Evolutionary conservation across 257 asterid genomes (phyloP).

Genomic region (Solanum chmielewskii): DNA sequence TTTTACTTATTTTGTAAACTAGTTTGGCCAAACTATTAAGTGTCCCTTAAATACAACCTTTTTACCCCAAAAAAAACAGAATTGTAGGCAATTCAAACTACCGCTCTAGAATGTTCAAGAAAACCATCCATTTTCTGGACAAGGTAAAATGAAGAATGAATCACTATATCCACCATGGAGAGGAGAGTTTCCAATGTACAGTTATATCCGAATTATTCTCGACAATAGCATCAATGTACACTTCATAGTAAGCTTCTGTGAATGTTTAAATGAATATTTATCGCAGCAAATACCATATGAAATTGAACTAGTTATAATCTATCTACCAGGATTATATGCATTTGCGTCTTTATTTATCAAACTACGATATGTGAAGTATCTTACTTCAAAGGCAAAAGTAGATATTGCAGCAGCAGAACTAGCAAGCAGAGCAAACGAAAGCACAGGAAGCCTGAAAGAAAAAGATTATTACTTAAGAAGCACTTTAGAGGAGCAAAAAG

Average conservation of each 20-base stretch:
- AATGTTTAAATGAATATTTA: not conserved
- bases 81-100: not conserved
- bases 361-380: not conserved
- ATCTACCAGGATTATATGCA: not conserved
- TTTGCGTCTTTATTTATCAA: not conserved
- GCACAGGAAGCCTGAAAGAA: constrained; percentile 28
- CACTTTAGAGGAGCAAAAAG: not conserved
- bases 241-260: not conserved
- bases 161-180: not conserved
- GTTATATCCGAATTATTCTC: not conserved
- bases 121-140: not conserved
- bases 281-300: not conserved
- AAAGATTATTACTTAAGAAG: not conserved
- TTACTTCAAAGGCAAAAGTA: constrained; percentile 18
- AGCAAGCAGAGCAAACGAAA: constrained; percentile 21
- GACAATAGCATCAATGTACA: not conserved
- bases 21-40: not conserved
- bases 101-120: not conserved
- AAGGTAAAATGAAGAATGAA: not conserved
- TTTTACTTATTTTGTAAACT: not conserved
- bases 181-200: not conserved
- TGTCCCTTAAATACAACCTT: not conserved
- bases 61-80: not conserved
- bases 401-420: constrained; percentile 27
- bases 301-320: not conserved